These are phyloP conservation scores for Rhizoctonia solani DNA, from an alignment of 1,284 basidiomycete species.

Conservation along the genomic window DNA sequence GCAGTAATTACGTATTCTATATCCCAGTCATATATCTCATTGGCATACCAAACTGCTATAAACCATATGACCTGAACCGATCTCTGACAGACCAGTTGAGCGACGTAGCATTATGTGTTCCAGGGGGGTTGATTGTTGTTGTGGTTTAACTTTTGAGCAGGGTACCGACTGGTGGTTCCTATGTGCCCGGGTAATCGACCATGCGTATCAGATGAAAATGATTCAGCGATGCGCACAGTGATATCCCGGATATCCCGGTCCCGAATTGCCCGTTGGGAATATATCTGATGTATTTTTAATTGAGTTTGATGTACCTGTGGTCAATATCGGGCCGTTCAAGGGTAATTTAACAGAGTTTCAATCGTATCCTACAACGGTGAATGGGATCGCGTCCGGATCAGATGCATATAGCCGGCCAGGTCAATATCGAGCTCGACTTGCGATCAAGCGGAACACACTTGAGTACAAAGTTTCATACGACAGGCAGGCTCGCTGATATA, in stretches of 20 bases:
- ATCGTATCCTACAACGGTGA: slow-evolving; percentile 5
- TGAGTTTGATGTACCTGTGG: not conserved
- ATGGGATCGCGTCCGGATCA: not conserved
- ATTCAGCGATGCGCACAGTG: too few species aligned
- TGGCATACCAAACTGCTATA: too few species aligned
- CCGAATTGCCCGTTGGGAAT: slow-evolving; percentile 5
- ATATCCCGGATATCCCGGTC: not conserved
- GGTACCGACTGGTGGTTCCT: not conserved
- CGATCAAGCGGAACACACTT: too few species aligned
- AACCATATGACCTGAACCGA: too few species aligned
- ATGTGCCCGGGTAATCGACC: not conserved
- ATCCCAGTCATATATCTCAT: too few species aligned
- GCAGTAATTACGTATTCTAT: too few species aligned
- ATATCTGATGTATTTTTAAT: not conserved
- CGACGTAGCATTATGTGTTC: too few species aligned
- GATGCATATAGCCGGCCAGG: not conserved
- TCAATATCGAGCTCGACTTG: not conserved
- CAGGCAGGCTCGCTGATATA: too few species aligned
- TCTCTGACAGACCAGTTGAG: too few species aligned
- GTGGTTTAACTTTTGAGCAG: not conserved
- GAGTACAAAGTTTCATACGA: too few species aligned
- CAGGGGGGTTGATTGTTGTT: too few species aligned
- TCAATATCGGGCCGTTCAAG: slow-evolving; percentile 17
- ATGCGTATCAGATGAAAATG: not conserved
- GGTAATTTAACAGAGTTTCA: slow-evolving; percentile 17